Conservation (phyloP, 352 stramenopile genomes). For the Globisporangium middletonii region DNA sequence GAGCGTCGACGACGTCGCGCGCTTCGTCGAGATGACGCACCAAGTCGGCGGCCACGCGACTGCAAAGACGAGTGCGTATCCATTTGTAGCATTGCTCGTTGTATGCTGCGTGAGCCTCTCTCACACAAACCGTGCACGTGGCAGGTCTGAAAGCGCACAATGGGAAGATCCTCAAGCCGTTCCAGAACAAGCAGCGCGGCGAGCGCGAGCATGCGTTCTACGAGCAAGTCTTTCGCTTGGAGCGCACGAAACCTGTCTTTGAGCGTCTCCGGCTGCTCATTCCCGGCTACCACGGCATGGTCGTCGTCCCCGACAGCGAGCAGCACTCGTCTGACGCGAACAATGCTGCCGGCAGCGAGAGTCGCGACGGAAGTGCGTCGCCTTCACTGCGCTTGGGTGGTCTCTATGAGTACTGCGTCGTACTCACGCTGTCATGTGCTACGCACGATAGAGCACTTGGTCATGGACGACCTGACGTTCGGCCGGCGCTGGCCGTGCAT, state of each 20-base stretch:
- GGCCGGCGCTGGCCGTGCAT: constrained; percentile 85
- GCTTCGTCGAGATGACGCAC: constrained; percentile 53
- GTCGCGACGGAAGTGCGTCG: constrained; percentile 5
- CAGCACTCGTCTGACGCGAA: background rate
- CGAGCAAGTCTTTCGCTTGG: constrained; percentile 37
- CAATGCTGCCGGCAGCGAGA: constrained; percentile 3
- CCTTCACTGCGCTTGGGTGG: background rate
- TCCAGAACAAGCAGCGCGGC: constrained; percentile 74
- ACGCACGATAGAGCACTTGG: constrained; percentile 65
- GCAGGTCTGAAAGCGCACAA: constrained; percentile 55
- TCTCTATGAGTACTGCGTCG: background rate
- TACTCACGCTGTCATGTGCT: background rate
- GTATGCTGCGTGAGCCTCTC: background rate
- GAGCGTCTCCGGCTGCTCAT: constrained; percentile 37
- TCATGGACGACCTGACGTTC: constrained; percentile 88
- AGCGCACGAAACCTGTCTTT: constrained; percentile 18
- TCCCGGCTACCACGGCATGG: constrained; percentile 55
- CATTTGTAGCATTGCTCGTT: background rate
- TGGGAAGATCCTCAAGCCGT: constrained; percentile 81
- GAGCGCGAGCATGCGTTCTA: constrained; percentile 80
- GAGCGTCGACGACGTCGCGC: constrained; percentile 2
- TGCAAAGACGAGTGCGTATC: constrained; percentile 47
- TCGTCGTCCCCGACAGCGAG: constrained; percentile 22
- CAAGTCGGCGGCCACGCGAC: constrained; percentile 77
- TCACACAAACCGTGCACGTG: background rate